phyloP scores from a whole-genome alignment of 169 alveolate species.

The Cyclospora cayetanensis region DNA sequence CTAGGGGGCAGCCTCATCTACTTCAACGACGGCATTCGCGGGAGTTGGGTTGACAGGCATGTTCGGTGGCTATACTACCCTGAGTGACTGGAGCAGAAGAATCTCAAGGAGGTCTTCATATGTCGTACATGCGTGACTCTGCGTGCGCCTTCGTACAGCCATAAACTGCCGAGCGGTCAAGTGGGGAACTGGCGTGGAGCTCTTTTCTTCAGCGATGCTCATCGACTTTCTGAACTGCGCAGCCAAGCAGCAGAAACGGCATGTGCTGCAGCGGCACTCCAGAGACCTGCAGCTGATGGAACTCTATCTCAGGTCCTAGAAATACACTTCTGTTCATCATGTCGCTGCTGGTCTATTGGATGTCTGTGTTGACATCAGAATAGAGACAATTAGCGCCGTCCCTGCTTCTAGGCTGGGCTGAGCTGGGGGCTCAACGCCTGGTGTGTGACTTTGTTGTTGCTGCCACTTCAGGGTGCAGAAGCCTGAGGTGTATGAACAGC shows the following conservation, averaged over 20 bases:
- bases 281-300: constrained; percentile 26
- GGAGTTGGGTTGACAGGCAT: too few relatives aligned
- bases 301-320: neutral
- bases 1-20: neutral
- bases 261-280: neutral
- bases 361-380: too few relatives aligned
- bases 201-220: constrained; percentile 16
- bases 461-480: constrained; percentile 7
- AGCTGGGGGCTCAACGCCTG: neutral
- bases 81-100: neutral
- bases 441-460: neutral
- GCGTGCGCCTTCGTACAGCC: neutral
- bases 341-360: neutral
- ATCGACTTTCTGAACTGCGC: neutral
- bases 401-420: neutral
- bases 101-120: neutral
- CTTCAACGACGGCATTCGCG: neutral
- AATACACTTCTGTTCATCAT: neutral
- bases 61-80: neutral
- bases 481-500: constrained; percentile 67
- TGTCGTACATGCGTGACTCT: neutral
- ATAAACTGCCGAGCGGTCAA: constrained; percentile 24
- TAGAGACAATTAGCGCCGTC: neutral
- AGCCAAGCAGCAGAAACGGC: neutral
- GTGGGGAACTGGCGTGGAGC: constrained; percentile 12